Evolutionary conservation across 140 eudicot genomes (phyloP), one percentile per base, ranked within the genome.

Genomic region (Cichorium intybus): DNA sequence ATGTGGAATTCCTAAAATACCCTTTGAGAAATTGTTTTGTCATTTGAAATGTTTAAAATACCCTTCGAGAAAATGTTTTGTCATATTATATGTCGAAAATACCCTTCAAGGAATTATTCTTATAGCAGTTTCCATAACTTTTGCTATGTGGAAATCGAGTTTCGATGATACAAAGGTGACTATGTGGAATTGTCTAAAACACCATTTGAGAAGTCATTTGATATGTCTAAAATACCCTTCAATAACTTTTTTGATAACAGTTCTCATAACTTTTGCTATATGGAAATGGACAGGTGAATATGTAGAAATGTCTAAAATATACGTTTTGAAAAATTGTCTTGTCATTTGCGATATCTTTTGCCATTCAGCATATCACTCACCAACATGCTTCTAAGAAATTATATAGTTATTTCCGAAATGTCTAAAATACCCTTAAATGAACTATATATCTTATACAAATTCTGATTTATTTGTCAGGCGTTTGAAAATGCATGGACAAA

Each of bases 401-500:
- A 1, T 10, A 8, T 8, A 8, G 1, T 35, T 14, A 35, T 35
- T 35, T 35, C 31, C 31, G 43, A 35, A 35, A 35, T 35, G 43
- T 35, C 43, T 8, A 10, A 10, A 8, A 35, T 35, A 35, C 43
- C 43, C 43, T 35, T 35, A 37, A 37, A 12, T 1, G 4, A 41
- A 3, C 18, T 37, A 3, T 41, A 2, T 41, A 14, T 43, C 15
- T 9, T 4, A 43, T 15, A 15, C 2, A 14, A 43, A 1, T 43
- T 14, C 15, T 14, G 49, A 43, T 43, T 51, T 51, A 31, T 20
- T 46, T 75, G 4, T 73, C 66, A 93, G 99, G 99, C 99, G n/a
- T 89, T 93, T 66, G 76, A 50, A 59, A 52, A 51, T 65, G 93
- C 99, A 35, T 88, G 99, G 99, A 75, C 75, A 26, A 85, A 81